Evolutionary conservation across 2,329 filamentous ascomycete species (phyloP).

Genomic region (Metarhizium brunneum): DNA sequence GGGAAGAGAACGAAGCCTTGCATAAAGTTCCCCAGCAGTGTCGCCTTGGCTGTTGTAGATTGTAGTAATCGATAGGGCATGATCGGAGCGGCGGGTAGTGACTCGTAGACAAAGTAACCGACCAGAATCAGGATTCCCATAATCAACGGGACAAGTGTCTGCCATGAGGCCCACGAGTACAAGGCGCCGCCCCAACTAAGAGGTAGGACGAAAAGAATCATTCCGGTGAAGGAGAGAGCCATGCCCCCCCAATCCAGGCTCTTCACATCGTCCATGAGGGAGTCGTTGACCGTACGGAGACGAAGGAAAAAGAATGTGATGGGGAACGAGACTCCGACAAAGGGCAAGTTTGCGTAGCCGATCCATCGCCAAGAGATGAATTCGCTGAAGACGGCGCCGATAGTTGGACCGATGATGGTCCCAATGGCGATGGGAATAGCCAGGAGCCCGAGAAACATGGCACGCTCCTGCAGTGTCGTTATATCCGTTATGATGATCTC

Average conservation of each 20-base stretch:
- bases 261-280: slow-evolving; percentile 8
- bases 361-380: slow-evolving; percentile 22
- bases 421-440: slow-evolving; percentile 14
- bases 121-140: slow-evolving; percentile 18
- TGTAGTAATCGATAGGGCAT: slow-evolving; percentile 22
- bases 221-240: slow-evolving; percentile 14
- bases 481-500: slow-evolving; percentile 24
- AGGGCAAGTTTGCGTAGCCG: slow-evolving; percentile 23
- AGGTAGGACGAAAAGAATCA: slow-evolving; percentile 17
- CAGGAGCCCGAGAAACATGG: slow-evolving; percentile 17
- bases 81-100: slow-evolving; percentile 16
- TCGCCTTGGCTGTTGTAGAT: slow-evolving; percentile 16
- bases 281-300: slow-evolving; percentile 1
- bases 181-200: slow-evolving; percentile 25
- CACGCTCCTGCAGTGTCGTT: slow-evolving; percentile 22
- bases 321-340: slow-evolving; percentile 12
- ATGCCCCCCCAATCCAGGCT: slow-evolving; percentile 26
- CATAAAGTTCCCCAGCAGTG: slow-evolving; percentile 16
- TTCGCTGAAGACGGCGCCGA: slow-evolving; percentile 17
- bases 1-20: slow-evolving; percentile 21
- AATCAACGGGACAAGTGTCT: slow-evolving; percentile 22
- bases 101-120: slow-evolving; percentile 20
- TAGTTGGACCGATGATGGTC: slow-evolving; percentile 13
- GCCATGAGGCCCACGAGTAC: slow-evolving; percentile 23
- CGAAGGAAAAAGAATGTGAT: slow-evolving; percentile 16